These are phyloP conservation scores for Tinospora cordifolia DNA, from an alignment of 164 flowering plant species.

Conservation along the genomic window DNA sequence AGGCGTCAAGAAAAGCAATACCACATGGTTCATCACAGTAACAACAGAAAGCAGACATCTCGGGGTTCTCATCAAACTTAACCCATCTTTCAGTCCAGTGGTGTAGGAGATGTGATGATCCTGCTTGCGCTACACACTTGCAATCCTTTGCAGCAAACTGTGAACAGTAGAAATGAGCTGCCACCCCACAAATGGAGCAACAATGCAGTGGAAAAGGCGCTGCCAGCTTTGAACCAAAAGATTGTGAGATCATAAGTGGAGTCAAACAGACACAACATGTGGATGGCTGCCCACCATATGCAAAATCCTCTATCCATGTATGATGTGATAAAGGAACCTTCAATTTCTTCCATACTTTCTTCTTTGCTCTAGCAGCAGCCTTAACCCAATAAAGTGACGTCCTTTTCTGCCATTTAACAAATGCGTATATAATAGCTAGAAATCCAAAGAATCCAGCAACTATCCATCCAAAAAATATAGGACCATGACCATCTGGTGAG, in stretches of 20 bases:
- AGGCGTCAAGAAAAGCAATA: slow-evolving; percentile 53
- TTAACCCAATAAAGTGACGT: slow-evolving; percentile 58
- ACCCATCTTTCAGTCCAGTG: slow-evolving; percentile 81
- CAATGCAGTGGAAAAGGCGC: slow-evolving; percentile 38
- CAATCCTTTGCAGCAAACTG: slow-evolving; percentile 55
- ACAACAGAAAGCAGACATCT: slow-evolving; percentile 54
- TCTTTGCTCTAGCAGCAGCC: slow-evolving; percentile 70
- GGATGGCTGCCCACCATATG: slow-evolving; percentile 40
- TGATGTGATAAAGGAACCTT: slow-evolving; percentile 63
- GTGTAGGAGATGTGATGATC: slow-evolving; percentile 48
- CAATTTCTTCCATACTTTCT: slow-evolving; percentile 49
- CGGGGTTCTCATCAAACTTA: slow-evolving; percentile 51
- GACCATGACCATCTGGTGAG: slow-evolving; percentile 25
- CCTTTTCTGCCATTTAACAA: slow-evolving; percentile 50
- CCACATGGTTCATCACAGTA: slow-evolving; percentile 86
- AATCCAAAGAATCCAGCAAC: slow-evolving; percentile 47
- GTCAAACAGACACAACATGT: slow-evolving; percentile 63
- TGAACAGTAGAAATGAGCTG: slow-evolving; percentile 61
- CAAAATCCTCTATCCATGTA: slow-evolving; percentile 54
- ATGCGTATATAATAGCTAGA: slow-evolving; percentile 41
- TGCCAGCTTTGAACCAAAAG: slow-evolving; percentile 30
- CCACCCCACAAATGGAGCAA: slow-evolving; percentile 71
- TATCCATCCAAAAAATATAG: slow-evolving; percentile 38
- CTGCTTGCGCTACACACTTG: slow-evolving; percentile 63
- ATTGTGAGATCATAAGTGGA: slow-evolving; percentile 37